Base-by-base conservation (phyloP, 2,329 filamentous ascomycete genomes). In the Keithomyces neogunnii region DNA sequence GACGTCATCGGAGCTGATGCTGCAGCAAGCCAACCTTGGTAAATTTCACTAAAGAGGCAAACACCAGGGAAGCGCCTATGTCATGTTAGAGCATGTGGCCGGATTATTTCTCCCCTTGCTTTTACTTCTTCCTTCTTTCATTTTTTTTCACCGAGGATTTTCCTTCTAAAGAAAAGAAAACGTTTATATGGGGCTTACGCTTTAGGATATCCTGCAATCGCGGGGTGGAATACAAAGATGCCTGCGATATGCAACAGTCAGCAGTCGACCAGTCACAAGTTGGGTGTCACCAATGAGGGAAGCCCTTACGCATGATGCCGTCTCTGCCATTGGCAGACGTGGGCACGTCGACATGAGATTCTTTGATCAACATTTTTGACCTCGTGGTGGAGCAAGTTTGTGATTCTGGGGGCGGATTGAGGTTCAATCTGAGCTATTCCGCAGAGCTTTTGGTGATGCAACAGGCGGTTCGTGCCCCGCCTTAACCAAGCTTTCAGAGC, bases 11-110 rank as follows among this genome's bases (percentile, higher is more conserved):
- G 39, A 29, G 40, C 5, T 13, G 5, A 19, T 26, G 40, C 19
- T 19, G 19, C 19, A 44, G 47, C 4, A 9, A 44, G 42, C 53
- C 63, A 52, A 90, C 89, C 90, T 83, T 96, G 91, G 65, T 96
- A 96, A 62, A 96, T 96, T 71, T 96, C 91, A 60, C 86, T 91
- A 66, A 95, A 96, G 51, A 96, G 76, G 11, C 88, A 86, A 4
- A 96, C 88, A 26, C 88, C 90, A 0, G 90, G 90, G 62, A 95
- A 96, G 47, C 76, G 75, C 32, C 81, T 82, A 13, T 1, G 40
- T 10, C 10, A 5, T 7, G 40, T 44, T n/a, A 44, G 40, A 19
- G 19, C 19, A 19, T 19, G 19, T 19, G 19, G 19, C 19, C 19
- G 19, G 19, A 19, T 19, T 1, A 19, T 19, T 19, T 19, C 19